Conservation (phyloP, 805 yeast species). For the Candida vaughaniae region DNA sequence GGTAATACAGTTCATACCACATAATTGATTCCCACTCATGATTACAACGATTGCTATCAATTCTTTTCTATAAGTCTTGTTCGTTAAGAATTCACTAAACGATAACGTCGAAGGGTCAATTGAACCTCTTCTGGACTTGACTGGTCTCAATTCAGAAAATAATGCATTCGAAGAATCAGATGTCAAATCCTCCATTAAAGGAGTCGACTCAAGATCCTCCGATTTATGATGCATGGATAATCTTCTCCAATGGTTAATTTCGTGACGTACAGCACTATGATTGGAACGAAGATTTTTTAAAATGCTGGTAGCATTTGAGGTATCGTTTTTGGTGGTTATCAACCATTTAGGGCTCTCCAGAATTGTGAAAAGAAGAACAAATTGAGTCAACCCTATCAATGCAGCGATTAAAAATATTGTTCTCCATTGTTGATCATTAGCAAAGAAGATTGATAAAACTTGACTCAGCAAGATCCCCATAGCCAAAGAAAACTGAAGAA, state of each 20-base stretch:
- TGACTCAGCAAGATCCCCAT: constrained; percentile 38
- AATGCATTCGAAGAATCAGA: constrained; percentile 2
- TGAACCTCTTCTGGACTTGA: constrained; percentile 20
- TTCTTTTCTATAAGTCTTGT: constrained; percentile 20
- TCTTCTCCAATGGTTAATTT: constrained; percentile 38
- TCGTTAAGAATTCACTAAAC: constrained; percentile 17
- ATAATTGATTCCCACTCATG: constrained; percentile 40
- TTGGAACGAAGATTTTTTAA: constrained; percentile 30
- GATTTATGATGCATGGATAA: constrained; percentile 11
- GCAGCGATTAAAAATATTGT: constrained; percentile 27
- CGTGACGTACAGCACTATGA: constrained; percentile 26
- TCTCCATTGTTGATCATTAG: constrained; percentile 40
- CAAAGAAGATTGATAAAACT: constrained; percentile 28
- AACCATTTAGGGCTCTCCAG: constrained; percentile 46
- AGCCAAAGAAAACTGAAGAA: constrained; percentile 39
- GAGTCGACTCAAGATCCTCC: constrained; percentile 4
- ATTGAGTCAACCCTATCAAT: constrained; percentile 26
- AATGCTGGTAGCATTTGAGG: constrained; percentile 25
- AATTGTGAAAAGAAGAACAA: constrained; percentile 30
- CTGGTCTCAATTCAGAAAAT: constrained; percentile 5
- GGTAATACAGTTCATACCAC: constrained; percentile 88
- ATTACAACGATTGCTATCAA: constrained; percentile 30
- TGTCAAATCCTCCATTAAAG: constrained; percentile 10
- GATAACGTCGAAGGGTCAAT: constrained; percentile 25
- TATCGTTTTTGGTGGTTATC: constrained; percentile 28